These are phyloP conservation scores for Gilbertella persicaria DNA, from an alignment of 371 early-diverging fungal genomes.

Conservation along the genomic window DNA sequence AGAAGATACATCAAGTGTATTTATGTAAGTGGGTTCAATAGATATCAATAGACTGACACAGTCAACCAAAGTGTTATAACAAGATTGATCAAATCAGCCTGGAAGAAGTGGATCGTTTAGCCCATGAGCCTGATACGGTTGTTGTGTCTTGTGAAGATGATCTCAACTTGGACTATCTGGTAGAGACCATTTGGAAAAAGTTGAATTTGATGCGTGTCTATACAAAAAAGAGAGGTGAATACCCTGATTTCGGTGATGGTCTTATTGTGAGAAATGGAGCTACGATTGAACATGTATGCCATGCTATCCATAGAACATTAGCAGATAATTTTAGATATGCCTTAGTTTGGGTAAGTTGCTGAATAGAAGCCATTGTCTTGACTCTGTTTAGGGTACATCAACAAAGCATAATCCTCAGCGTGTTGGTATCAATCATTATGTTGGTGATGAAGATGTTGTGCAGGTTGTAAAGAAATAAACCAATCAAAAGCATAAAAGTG, in stretches of 20 bases:
- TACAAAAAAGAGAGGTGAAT: slow-evolving; percentile 97
- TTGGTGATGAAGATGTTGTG: slow-evolving; percentile 98
- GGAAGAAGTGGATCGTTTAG: slow-evolving; percentile 94
- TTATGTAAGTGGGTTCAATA: slow-evolving; percentile 75
- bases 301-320: slow-evolving; percentile 93
- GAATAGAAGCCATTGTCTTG: background rate
- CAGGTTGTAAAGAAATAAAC: slow-evolving; percentile 80
- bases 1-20: slow-evolving; percentile 96
- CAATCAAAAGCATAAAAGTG: too few species aligned
- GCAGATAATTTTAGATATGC: slow-evolving; percentile 93
- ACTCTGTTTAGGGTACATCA: slow-evolving; percentile 68
- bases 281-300: slow-evolving; percentile 96
- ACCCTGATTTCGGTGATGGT: slow-evolving; percentile 96
- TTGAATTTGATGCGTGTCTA: slow-evolving; percentile 92
- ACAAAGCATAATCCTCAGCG: slow-evolving; percentile 96
- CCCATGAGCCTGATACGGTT: slow-evolving; percentile 86
- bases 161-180: slow-evolving; percentile 93
- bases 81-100: slow-evolving; percentile 98
- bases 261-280: slow-evolving; percentile 89
- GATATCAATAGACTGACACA: too few species aligned
- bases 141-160: slow-evolving; percentile 92
- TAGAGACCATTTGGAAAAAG: slow-evolving; percentile 90
- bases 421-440: slow-evolving; percentile 92
- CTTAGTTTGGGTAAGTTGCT: slow-evolving; percentile 76
- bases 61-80: slow-evolving; percentile 76